Base-by-base conservation (phyloP, 495 filamentous ascomycete species). In the Trichoderma parareesei region DNA sequence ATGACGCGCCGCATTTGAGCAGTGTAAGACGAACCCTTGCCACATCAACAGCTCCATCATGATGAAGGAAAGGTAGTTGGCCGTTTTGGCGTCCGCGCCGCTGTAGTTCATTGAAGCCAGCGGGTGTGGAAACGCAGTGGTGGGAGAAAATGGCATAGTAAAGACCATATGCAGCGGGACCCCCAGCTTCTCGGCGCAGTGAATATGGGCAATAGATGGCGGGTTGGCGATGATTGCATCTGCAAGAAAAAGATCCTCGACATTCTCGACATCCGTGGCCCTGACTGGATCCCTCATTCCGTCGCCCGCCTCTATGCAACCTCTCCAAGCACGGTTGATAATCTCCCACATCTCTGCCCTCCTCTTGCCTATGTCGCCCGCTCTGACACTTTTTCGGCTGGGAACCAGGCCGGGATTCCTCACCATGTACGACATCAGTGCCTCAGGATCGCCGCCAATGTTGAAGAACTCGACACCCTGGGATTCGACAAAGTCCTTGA, bases 341-440 rank as follows among this genome's bases (percentile, higher is more conserved):
- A 88, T 87, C 55, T 85, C 75, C 63, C 79, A 82, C 75, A 90
- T 87, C 5, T 81, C 82, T 49, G 78, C 78, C 57, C 86, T 78
- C 43, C 83, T 77, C 68, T 81, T 80, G 5, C 76, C 78, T 59
- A 91, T 80, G 63, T 88, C 87, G 10, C 88, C 88, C 61, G 75
- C 82, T 48, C 79, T 79, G 9, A 91, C 71, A 7, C 84, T 78
- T 44, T 85, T 78, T 57, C 89, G 77, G 37, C 82, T 80, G 0
- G 88, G 88, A 77, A 90, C 84, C 33, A 91, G 72, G 0, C 88
- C 85, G 16, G 87, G 85, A 72, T 91, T 88, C 69, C 88, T 88
- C n/a, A 90, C 87, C 87, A 90, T 89, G 65, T 87, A 90, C 2
- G 87, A 84, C 87, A 91, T 90, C 40, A 91, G 78, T 65, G 87